Percentiles rank a stretch among this genome's conserved stretches.
These are phyloP conservation scores for Kondoa malvinella DNA, from an alignment of 768 basidiomycete genomes.

Conservation along the genomic window DNA sequence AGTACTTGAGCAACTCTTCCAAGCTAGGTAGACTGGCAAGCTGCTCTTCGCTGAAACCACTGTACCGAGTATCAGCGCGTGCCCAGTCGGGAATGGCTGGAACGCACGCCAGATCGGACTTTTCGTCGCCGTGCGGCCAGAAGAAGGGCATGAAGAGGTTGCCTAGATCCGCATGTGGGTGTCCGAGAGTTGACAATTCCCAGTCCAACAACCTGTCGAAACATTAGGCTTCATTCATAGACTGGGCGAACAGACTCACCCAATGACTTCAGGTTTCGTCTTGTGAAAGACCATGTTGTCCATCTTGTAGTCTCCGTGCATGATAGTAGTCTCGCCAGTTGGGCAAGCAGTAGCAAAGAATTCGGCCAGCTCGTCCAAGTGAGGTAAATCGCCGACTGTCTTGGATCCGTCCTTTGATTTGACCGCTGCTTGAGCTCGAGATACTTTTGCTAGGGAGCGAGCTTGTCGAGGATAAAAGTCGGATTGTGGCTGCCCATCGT, in stretches of 20 bases:
- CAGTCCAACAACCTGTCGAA: conserved; percentile 91
- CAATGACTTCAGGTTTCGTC: conserved; percentile 77
- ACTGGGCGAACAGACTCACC: too few relatives aligned
- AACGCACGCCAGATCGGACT: conserved; percentile 17
- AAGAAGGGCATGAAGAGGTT: conserved; percentile 78
- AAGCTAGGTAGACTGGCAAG: conserved; percentile 20
- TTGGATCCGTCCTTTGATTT: conserved; percentile 41
- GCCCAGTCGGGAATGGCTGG: neutral
- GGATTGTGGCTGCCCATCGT: conserved; percentile 37
- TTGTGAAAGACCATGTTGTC: conserved; percentile 93
- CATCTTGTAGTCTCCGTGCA: conserved; percentile 96
- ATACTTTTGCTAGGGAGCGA: conserved; percentile 66
- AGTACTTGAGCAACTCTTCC: conserved; percentile 17
- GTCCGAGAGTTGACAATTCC: conserved; percentile 73
- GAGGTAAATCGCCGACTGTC: conserved; percentile 51
- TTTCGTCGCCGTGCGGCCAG: conserved; percentile 20
- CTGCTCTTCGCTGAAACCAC: neutral
- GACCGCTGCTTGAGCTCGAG: conserved; percentile 54
- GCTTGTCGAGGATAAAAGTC: conserved; percentile 89
- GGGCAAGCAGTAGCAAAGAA: conserved; percentile 67
- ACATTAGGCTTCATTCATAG: too few relatives aligned
- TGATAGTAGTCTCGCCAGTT: conserved; percentile 47
- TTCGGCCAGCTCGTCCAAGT: conserved; percentile 48
- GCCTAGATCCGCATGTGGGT: conserved; percentile 62
- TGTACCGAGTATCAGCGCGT: neutral